phyloP scores from a whole-genome alignment of 2,329 filamentous ascomycete genomes.

The Aspergillus sp. region DNA sequence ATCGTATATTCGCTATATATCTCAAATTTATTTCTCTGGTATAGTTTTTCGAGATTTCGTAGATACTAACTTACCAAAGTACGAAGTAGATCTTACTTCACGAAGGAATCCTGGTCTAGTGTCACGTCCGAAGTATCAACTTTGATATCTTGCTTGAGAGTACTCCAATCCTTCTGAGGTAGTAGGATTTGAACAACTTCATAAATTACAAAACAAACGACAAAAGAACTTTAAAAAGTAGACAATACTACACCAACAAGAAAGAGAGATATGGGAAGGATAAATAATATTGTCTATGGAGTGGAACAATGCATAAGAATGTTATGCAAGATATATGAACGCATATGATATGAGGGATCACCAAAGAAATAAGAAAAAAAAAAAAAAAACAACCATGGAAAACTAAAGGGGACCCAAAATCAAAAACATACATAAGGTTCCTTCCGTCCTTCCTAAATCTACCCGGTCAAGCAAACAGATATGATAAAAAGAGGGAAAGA shows the following conservation, averaged over 20 bases:
- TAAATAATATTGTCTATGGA: conserved; percentile 18
- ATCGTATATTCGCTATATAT: background rate
- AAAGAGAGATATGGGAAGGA: conserved; percentile 1
- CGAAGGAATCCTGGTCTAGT: no score
- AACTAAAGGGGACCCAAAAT: background rate
- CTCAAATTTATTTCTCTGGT: background rate
- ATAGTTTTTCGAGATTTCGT: background rate
- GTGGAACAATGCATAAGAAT: conserved; percentile 1
- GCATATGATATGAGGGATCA: conserved; percentile 6
- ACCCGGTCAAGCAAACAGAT: background rate
- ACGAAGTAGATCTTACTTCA: no score
- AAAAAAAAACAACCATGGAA: background rate
- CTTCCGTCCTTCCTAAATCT: background rate
- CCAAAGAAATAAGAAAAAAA: background rate
- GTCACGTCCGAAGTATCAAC: no score
- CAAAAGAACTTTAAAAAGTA: background rate
- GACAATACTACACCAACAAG: background rate
- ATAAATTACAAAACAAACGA: background rate
- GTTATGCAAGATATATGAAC: conserved; percentile 2
- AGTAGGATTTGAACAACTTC: no score
- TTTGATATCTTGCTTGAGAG: no score
- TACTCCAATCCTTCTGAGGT: no score
- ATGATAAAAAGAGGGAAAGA: background rate
- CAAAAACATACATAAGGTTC: background rate
- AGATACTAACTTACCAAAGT: background rate